A percentile compares a stretch with the other conserved stretches of the same genome.
Conservation (phyloP, 495 filamentous ascomycete genomes). For the Aspergillus sclerotiicarbonarius region DNA sequence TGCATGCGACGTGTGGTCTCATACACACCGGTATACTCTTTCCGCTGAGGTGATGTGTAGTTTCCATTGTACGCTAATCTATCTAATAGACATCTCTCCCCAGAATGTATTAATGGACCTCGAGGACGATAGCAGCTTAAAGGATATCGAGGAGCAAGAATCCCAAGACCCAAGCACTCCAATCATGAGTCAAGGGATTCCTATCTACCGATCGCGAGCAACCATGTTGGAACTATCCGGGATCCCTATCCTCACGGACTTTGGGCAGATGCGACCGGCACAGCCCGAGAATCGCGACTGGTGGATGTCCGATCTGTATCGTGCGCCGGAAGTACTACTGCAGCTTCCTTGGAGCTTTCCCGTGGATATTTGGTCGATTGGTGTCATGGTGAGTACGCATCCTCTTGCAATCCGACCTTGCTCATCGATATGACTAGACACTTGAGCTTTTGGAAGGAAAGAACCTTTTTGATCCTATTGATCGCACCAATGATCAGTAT, state of each 20-base stretch:
- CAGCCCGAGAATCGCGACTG: conserved; percentile 16
- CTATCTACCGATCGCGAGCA: conserved; percentile 16
- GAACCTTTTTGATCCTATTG: conserved; percentile 28
- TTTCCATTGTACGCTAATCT: neutral
- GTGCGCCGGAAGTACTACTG: conserved; percentile 23
- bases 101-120: conserved; percentile 15
- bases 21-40: conserved; percentile 13
- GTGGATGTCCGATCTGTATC: conserved; percentile 26
- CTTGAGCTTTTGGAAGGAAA: conserved; percentile 27
- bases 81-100: conserved; percentile 16
- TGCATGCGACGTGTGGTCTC: conserved; percentile 16
- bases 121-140: conserved; percentile 11
- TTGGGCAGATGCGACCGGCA: conserved; percentile 17
- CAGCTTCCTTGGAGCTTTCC: conserved; percentile 20
- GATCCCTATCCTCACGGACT: conserved; percentile 21
- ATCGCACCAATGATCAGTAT: conserved; percentile 23
- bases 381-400: conserved; percentile 18
- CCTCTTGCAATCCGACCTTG: neutral
- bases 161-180: conserved; percentile 13
- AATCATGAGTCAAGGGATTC: neutral
- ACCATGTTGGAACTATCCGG: conserved; percentile 14
- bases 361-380: conserved; percentile 25
- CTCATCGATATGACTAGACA: conserved; percentile 11
- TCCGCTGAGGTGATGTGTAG: too few relatives aligned
- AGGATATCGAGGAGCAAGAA: conserved; percentile 18